Base-by-base conservation (phyloP, 345 rosid species). In the Anastatica hierochuntica region DNA sequence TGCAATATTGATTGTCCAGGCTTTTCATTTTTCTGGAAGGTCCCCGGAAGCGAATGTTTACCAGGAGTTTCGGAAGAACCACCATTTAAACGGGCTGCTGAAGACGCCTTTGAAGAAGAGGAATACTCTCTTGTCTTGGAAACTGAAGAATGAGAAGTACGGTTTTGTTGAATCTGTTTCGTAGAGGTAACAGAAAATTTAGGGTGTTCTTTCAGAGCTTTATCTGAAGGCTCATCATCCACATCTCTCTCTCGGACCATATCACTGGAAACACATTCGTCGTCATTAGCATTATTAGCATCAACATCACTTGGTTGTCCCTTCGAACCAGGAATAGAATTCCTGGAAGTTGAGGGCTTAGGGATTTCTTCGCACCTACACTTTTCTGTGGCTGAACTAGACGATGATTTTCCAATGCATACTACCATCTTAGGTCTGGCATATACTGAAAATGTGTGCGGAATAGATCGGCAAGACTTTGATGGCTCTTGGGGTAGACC, bases 1-100 rank as follows among this genome's bases (percentile, higher is more conserved):
- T 73, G 90, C 27, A 54, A 50, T 68, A 54, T 64, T 27, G 78
- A 58, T 43, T 81, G 82, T 63, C 56, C 70, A 46, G 61, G 66
- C 77, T 83, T 90, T 63, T 83, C 98, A 72, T 77, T 64, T 74
- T 72, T 82, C 41, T 50, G 72, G 40, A 65, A 71, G 42, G 77
- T 61, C 56, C 74, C 80, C 37, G 85, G 69, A 41, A 63, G 53
- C 53, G 71, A 16, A 14, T 55, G 49, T 70, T 76, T 88, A 43
- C 66, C 72, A 9, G 70, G 41, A 56, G 75, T 59, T 58, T 79
- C 90, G 20, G 70, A 55, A 48, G 94, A 50, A 47, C 64, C 74
- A 38, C 66, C 70, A 37, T 63, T 57, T 71, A 71, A 70, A 63
- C 72, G 89, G 36, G 62, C 61, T 9, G 58, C 62, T 63, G 85